Percentiles rank a stretch among this genome's conserved stretches.
Evolutionary conservation across 306 rosid species (phyloP).

Genomic region (Ochetophila trinervis): DNA sequence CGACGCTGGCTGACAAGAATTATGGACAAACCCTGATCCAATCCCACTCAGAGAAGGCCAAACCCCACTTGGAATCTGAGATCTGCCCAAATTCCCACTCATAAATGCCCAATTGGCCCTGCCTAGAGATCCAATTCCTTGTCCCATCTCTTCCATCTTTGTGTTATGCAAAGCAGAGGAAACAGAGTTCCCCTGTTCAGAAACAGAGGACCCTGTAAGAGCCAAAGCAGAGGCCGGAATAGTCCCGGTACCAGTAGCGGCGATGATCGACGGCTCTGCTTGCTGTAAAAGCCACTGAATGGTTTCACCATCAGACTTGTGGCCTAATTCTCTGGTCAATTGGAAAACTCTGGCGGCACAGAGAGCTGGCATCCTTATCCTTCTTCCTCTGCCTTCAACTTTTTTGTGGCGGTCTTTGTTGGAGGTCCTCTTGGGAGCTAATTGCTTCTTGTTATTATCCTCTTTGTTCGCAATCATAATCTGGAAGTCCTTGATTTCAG

Average conservation of each 20-base stretch:
- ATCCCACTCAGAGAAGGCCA: constrained; percentile 38
- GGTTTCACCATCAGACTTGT: constrained; percentile 49
- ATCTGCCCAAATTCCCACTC: constrained; percentile 36
- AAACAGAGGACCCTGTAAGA: constrained; percentile 38
- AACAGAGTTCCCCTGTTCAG: constrained; percentile 41
- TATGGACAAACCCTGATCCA: constrained; percentile 35
- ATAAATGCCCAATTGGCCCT: constrained; percentile 40
- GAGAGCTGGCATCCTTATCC: constrained; percentile 60
- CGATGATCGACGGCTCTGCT: constrained; percentile 51
- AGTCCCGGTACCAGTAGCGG: constrained; percentile 52
- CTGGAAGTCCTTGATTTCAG: constrained; percentile 45
- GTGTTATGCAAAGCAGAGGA: constrained; percentile 33
- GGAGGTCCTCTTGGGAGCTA: constrained; percentile 43
- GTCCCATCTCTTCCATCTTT: constrained; percentile 28
- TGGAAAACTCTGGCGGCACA: constrained; percentile 61
- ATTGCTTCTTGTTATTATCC: constrained; percentile 34
- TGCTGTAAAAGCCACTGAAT: constrained; percentile 59
- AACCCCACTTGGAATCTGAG: constrained; percentile 31
- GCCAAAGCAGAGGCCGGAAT: constrained; percentile 40
- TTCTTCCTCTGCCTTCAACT: constrained; percentile 55
- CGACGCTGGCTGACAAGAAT: constrained; percentile 22
- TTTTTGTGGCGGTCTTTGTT: constrained; percentile 57
- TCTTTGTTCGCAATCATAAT: constrained; percentile 35
- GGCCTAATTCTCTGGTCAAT: constrained; percentile 47
- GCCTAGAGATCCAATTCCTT: constrained; percentile 18